Percentiles rank a stretch among this genome's conserved stretches.
Evolutionary conservation across 75 land plant species (phyloP).

Genomic region (Pinus albicaulis): DNA sequence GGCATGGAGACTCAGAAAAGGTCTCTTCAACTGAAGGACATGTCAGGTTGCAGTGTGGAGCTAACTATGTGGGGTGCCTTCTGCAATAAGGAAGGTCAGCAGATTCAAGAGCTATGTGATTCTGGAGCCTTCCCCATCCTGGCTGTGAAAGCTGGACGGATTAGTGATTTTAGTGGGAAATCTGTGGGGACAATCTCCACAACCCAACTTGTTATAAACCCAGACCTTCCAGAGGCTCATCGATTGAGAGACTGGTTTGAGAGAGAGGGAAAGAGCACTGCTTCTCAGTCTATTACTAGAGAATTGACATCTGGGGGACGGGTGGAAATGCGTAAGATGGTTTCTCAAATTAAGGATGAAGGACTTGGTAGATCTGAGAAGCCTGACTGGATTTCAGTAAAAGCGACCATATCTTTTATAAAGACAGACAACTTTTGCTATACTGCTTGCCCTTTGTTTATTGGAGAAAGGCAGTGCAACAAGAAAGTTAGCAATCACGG

Average conservation of each 20-base stretch:
- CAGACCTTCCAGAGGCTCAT: slow-evolving; percentile 69
- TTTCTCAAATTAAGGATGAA: slow-evolving; percentile 89
- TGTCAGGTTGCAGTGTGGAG: slow-evolving; percentile 80
- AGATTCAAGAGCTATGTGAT: slow-evolving; percentile 70
- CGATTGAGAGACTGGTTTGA: slow-evolving; percentile 74
- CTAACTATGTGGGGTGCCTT: slow-evolving; percentile 96
- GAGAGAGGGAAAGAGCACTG: slow-evolving; percentile 55
- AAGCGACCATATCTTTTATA: slow-evolving; percentile 73
- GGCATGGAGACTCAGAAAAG: slow-evolving; percentile 88
- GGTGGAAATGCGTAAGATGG: slow-evolving; percentile 67
- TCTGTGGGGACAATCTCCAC: slow-evolving; percentile 74
- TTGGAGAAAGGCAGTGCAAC: slow-evolving; percentile 86
- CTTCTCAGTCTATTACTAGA: slow-evolving; percentile 66
- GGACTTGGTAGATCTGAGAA: slow-evolving; percentile 87
- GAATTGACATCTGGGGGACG: slow-evolving; percentile 43
- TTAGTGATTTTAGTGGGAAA: slow-evolving; percentile 95
- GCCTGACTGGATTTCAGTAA: slow-evolving; percentile 90
- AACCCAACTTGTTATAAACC: slow-evolving; percentile 73
- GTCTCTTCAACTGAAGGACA: slow-evolving; percentile 76
- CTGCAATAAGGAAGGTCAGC: slow-evolving; percentile 85
- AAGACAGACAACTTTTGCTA: slow-evolving; percentile 93
- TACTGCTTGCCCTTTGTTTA: slow-evolving; percentile 90
- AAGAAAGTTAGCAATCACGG: slow-evolving; percentile 79
- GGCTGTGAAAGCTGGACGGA: slow-evolving; percentile 88
- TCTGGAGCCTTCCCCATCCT: slow-evolving; percentile 67